Conservation (phyloP, 345 rosid genomes). For the Acer negundo region DNA sequence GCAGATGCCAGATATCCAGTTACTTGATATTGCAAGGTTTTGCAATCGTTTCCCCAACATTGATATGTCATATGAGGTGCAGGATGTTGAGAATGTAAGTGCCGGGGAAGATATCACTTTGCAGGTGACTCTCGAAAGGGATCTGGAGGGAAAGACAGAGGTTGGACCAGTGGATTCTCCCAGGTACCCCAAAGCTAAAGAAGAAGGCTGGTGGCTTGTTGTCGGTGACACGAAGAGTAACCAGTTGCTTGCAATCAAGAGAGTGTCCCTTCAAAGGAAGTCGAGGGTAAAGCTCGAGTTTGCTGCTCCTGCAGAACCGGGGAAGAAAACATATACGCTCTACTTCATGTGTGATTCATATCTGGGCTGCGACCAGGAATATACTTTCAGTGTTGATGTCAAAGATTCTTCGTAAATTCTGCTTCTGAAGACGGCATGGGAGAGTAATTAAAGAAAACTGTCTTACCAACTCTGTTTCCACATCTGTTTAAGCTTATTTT, state of each 20-base stretch:
- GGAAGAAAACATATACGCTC: conserved; percentile 60
- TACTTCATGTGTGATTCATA: conserved; percentile 92
- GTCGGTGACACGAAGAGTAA: conserved; percentile 81
- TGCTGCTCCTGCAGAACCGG: conserved; percentile 64
- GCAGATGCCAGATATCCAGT: conserved; percentile 62
- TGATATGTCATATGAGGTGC: conserved; percentile 66
- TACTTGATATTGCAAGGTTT: conserved; percentile 79
- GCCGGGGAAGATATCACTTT: conserved; percentile 62
- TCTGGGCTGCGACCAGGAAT: conserved; percentile 91
- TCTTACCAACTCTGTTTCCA: background rate
- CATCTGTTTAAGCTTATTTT: background rate
- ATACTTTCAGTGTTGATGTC: conserved; percentile 58
- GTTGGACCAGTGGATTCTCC: conserved; percentile 75
- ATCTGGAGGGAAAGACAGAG: conserved; percentile 78
- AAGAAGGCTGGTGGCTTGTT: conserved; percentile 99
- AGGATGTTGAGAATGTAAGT: conserved; percentile 51
- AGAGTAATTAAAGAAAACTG: background rate
- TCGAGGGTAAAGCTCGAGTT: conserved; percentile 81
- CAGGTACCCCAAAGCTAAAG: conserved; percentile 78
- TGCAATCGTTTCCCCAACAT: conserved; percentile 91
- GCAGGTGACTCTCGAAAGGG: conserved; percentile 76
- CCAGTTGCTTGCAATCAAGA: conserved; percentile 86
- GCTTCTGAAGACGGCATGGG: conserved; percentile 28
- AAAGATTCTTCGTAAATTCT: conserved; percentile 37
- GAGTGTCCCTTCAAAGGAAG: conserved; percentile 78